These are phyloP conservation scores for Saitozyma sp. DNA, from an alignment of 768 basidiomycete genomes.

Conservation along the genomic window DNA sequence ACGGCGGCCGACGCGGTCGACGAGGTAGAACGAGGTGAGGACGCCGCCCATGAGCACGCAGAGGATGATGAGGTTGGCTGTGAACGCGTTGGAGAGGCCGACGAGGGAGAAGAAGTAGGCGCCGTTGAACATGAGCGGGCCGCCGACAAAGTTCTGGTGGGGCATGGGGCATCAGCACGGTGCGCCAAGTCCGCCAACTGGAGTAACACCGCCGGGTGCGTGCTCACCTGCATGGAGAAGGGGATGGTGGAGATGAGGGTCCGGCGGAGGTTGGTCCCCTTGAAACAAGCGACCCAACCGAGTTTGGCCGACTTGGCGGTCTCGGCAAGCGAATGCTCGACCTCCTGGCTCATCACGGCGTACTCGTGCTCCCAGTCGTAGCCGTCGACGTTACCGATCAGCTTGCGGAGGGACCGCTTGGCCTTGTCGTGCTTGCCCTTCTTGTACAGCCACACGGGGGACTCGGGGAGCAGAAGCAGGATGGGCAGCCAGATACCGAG, in stretches of 20 bases:
- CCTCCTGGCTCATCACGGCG: conserved; percentile 22
- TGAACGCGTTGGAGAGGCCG: conserved; percentile 22
- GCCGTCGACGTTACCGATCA: conserved; percentile 23
- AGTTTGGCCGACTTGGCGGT: conserved; percentile 1
- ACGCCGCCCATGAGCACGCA: conserved; percentile 19
- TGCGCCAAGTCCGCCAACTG: too few relatives aligned
- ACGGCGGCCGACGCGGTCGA: conserved; percentile 26
- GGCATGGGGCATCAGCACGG: conserved; percentile 2
- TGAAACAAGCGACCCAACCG: conserved; percentile 10
- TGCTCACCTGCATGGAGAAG: conserved; percentile 15
- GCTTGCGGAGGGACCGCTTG: conserved; percentile 9
- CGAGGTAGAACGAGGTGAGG: conserved; percentile 20
- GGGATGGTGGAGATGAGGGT: conserved; percentile 13
- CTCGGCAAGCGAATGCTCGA: conserved; percentile 2
- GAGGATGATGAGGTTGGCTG: conserved; percentile 14
- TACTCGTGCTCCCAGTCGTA: conserved; percentile 32
- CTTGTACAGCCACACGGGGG: conserved; percentile 25
- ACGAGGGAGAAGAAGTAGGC: conserved; percentile 18
- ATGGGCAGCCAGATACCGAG: conserved; percentile 19
- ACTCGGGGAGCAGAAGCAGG: conserved; percentile 24
- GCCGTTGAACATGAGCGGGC: conserved; percentile 20
- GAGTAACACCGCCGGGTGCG: too few relatives aligned
- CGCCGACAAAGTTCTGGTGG: conserved; percentile 19
- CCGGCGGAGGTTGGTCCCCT: conserved; percentile 13
- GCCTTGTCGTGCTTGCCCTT: conserved; percentile 28